These are phyloP conservation scores for Cinnamomum chago DNA, from an alignment of 164 flowering plant species.

Conservation along the genomic window DNA sequence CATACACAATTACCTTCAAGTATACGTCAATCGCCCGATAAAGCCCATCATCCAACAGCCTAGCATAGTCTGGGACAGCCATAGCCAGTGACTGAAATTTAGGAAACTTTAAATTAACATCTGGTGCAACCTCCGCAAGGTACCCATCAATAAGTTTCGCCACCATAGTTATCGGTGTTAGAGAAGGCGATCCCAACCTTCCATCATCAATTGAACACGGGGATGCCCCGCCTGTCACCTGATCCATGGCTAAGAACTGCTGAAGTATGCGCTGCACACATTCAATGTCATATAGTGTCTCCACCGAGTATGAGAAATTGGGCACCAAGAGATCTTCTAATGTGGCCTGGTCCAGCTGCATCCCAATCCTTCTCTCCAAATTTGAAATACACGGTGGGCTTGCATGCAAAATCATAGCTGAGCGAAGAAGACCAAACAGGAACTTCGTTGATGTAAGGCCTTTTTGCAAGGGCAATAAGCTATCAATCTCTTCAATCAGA, in stretches of 20 bases:
- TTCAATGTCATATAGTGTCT: slow-evolving; percentile 86
- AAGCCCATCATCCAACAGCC: slow-evolving; percentile 91
- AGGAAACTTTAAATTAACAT: slow-evolving; percentile 73
- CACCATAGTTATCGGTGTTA: slow-evolving; percentile 81
- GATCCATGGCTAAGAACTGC: slow-evolving; percentile 72
- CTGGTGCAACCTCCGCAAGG: slow-evolving; percentile 94
- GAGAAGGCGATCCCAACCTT: slow-evolving; percentile 65
- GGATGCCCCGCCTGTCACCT: slow-evolving; percentile 62
- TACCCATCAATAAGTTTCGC: slow-evolving; percentile 89
- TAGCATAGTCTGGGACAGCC: slow-evolving; percentile 79
- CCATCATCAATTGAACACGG: slow-evolving; percentile 68
- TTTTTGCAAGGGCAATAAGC: slow-evolving; percentile 62
- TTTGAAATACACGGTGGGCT: slow-evolving; percentile 61
- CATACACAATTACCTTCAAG: slow-evolving; percentile 61
- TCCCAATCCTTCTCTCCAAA: slow-evolving; percentile 72
- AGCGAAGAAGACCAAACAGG: slow-evolving; percentile 67
- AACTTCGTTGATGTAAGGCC: slow-evolving; percentile 62
- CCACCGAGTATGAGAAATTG: slow-evolving; percentile 67
- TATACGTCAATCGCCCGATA: slow-evolving; percentile 93
- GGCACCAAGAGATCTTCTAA: slow-evolving; percentile 90
- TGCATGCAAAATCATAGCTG: slow-evolving; percentile 71
- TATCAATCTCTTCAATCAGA: slow-evolving; percentile 68
- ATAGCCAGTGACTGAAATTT: slow-evolving; percentile 81
- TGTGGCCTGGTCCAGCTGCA: slow-evolving; percentile 85
- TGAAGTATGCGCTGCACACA: slow-evolving; percentile 76